phyloP scores from a whole-genome alignment of 1,284 basidiomycete genomes.

The Cyathus pygmaeus region DNA sequence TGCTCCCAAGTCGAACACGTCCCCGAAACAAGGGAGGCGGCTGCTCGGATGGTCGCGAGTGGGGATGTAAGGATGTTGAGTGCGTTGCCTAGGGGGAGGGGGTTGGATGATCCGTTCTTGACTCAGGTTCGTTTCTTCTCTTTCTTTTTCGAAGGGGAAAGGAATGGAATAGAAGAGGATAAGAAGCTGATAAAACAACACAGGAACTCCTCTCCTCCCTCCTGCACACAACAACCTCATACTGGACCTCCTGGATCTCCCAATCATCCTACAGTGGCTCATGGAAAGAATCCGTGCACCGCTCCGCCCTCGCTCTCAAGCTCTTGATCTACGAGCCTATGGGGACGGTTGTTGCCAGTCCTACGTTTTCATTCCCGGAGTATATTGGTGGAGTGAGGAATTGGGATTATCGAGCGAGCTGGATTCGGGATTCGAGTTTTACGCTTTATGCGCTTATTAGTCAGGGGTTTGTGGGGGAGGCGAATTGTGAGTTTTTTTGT shows the following conservation, averaged over 20 bases:
- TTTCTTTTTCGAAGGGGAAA: no score
- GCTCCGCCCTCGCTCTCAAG: slow-evolving; percentile 88
- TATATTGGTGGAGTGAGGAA: slow-evolving; percentile 89
- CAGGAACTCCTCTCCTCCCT: neutral
- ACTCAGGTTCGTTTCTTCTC: slow-evolving; percentile 48
- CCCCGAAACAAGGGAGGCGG: slow-evolving; percentile 1
- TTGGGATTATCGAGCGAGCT: slow-evolving; percentile 86
- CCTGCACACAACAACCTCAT: slow-evolving; percentile 43
- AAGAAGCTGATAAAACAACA: no score
- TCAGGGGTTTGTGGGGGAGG: slow-evolving; percentile 91
- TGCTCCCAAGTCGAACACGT: neutral
- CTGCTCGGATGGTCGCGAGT: slow-evolving; percentile 4
- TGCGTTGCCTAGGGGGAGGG: slow-evolving; percentile 19
- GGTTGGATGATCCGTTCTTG: slow-evolving; percentile 60
- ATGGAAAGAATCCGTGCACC: slow-evolving; percentile 93
- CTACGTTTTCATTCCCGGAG: slow-evolving; percentile 93
- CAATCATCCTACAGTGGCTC: slow-evolving; percentile 86
- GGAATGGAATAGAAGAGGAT: no score
- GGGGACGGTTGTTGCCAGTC: slow-evolving; percentile 85
- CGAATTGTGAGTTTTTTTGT: slow-evolving; percentile 64
- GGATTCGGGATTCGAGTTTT: slow-evolving; percentile 93
- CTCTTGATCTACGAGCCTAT: slow-evolving; percentile 89
- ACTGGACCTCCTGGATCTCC: slow-evolving; percentile 89
- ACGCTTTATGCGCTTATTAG: slow-evolving; percentile 92
- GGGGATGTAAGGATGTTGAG: slow-evolving; percentile 4